Evolutionary conservation across 2,329 filamentous ascomycete genomes (phyloP).

Genomic region (Emmonsia crescens): DNA sequence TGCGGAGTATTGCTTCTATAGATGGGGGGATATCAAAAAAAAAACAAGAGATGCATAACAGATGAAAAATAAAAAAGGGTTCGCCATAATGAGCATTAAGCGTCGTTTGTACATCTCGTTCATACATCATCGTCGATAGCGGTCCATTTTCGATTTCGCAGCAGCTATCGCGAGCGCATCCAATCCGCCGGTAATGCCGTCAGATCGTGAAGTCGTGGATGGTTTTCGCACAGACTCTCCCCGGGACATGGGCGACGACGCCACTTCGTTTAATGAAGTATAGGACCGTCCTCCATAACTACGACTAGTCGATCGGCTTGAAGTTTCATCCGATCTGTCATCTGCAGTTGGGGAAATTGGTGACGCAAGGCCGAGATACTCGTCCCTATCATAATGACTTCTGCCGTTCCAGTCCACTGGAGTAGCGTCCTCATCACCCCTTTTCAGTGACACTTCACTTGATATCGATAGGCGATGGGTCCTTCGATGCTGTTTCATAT

Average conservation of each 20-base stretch:
- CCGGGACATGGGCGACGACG: neutral
- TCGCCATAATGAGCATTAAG: neutral
- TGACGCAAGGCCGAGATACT: neutral
- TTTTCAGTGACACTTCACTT: conserved; percentile 2
- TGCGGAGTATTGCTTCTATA: neutral
- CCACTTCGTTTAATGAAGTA: conserved; percentile 2
- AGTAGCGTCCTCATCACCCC: conserved; percentile 15
- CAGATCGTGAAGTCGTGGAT: conserved; percentile 1
- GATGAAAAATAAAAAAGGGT: conserved; percentile 7
- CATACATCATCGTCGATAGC: conserved; percentile 2
- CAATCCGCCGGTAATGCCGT: conserved; percentile 6
- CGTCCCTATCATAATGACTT: conserved; percentile 3
- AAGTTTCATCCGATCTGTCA: conserved; percentile 2
- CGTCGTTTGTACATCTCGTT: neutral
- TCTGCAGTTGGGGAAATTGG: neutral
- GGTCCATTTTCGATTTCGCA: conserved; percentile 1
- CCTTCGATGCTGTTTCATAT: conserved; percentile 58
- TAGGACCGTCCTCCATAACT: conserved; percentile 4
- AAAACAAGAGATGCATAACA: conserved; percentile 5
- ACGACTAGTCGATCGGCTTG: conserved; percentile 4
- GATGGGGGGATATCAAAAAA: neutral
- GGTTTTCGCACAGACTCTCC: neutral
- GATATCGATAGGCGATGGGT: conserved; percentile 40
- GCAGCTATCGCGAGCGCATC: conserved; percentile 10
- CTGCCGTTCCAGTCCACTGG: neutral